phyloP scores from a whole-genome alignment of 306 rosid species.

The Quercus rubra region DNA sequence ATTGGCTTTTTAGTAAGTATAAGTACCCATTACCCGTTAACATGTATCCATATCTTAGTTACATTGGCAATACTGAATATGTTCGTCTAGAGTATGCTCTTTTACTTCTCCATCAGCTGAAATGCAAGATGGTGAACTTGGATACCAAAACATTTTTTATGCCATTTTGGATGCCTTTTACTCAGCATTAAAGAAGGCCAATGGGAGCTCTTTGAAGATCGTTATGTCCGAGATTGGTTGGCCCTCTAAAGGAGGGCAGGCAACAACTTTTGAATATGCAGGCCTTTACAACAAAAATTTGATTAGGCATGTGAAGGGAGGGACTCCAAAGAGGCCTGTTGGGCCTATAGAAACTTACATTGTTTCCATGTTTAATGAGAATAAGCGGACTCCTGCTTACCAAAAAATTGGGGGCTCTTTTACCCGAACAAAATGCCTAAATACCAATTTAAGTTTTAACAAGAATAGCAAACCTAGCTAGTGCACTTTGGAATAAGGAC shows the following conservation, averaged over 20 bases:
- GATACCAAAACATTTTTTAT: background rate
- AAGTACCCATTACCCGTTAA: constrained; percentile 36
- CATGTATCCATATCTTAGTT: constrained; percentile 34
- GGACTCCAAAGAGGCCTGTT: constrained; percentile 37
- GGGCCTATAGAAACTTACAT: constrained; percentile 32
- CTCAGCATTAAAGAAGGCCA: too few relatives aligned
- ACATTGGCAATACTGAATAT: background rate
- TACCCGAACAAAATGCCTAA: constrained; percentile 28
- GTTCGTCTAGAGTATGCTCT: constrained; percentile 32
- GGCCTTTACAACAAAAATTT: background rate
- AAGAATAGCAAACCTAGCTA: background rate
- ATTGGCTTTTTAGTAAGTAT: constrained; percentile 17
- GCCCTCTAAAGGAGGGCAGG: too few relatives aligned
- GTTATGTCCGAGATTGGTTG: too few relatives aligned
- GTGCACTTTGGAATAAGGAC: background rate
- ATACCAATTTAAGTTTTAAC: constrained; percentile 26
- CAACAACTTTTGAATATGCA: too few relatives aligned
- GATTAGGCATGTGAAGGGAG: constrained; percentile 25
- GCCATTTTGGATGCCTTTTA: too few relatives aligned
- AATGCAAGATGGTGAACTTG: constrained; percentile 26
- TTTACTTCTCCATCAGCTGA: constrained; percentile 19
- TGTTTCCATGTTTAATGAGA: constrained; percentile 43
- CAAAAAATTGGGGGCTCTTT: constrained; percentile 41
- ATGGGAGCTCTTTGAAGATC: too few relatives aligned
- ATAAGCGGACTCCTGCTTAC: constrained; percentile 3